Conservation (phyloP, 139 green algal genomes). For the Mesotaenium endlicherianum region DNA sequence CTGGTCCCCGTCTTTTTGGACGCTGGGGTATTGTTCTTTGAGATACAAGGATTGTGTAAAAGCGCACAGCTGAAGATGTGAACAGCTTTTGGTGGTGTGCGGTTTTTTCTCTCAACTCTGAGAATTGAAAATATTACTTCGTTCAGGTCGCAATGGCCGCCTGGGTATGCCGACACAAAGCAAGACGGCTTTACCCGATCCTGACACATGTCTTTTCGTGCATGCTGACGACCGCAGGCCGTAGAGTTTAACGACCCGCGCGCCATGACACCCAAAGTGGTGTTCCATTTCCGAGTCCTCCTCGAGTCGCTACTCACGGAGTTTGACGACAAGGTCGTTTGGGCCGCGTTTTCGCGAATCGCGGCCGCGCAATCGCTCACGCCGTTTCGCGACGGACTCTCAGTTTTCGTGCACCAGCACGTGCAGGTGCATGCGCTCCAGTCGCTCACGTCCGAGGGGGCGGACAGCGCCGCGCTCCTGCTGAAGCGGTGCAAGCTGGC, state of each 20-base stretch:
- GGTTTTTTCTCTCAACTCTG: too few relatives aligned
- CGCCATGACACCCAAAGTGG: not conserved
- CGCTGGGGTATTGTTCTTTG: too few relatives aligned
- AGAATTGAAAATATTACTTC: too few relatives aligned
- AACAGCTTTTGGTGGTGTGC: too few relatives aligned
- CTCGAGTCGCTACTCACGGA: conserved; percentile 34
- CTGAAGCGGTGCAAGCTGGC: conserved; percentile 16
- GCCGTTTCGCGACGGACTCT: conserved; percentile 16
- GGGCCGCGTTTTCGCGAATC: conserved; percentile 6
- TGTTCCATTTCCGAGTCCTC: conserved; percentile 43
- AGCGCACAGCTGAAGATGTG: too few relatives aligned
- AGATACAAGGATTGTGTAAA: too few relatives aligned
- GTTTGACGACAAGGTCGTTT: not conserved
- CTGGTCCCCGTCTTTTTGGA: too few relatives aligned
- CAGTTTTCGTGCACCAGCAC: conserved; percentile 22
- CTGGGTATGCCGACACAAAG: too few relatives aligned
- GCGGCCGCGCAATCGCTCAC: not conserved
- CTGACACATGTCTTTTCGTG: not conserved
- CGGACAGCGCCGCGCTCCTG: not conserved
- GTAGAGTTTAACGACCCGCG: conserved; percentile 27
- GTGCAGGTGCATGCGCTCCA: not conserved
- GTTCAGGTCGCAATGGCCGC: too few relatives aligned
- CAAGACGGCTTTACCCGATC: too few relatives aligned
- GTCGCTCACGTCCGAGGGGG: not conserved
- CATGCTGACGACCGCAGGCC: not conserved